These are phyloP conservation scores for Plasmodium billcollinsi DNA, from an alignment of 169 alveolate genomes.

Conservation along the genomic window DNA sequence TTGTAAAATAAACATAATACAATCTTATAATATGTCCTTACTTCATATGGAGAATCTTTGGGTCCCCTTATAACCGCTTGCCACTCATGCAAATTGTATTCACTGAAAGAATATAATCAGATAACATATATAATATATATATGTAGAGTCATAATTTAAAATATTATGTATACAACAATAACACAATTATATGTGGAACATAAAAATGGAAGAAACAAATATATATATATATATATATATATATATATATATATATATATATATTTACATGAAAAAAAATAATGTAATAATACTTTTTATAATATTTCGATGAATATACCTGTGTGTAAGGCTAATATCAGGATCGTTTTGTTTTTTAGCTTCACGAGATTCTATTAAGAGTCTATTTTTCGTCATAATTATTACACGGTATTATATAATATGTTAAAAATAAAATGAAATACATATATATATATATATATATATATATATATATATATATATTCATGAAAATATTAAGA, in stretches of 20 bases:
- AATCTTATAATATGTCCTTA: conserved; percentile 31
- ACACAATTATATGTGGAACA: not conserved
- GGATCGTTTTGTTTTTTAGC: conserved; percentile 83
- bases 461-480: too few relatives aligned
- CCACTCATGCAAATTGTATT: conserved; percentile 90
- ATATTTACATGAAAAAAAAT: not conserved
- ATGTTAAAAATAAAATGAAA: conserved; percentile 11
- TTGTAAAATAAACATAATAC: not conserved
- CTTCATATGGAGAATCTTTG: conserved; percentile 94
- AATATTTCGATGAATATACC: conserved; percentile 53
- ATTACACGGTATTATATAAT: conserved; percentile 7
- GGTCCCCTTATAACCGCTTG: conserved; percentile 94
- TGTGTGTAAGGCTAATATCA: conserved; percentile 77
- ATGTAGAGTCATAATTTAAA: not conserved
- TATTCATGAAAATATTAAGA: too few relatives aligned
- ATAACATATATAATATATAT: not conserved
- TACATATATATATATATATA: not conserved
- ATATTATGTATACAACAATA: not conserved
- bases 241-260: too few relatives aligned
- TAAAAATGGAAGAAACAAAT: not conserved
- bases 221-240: too few relatives aligned
- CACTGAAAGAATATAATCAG: conserved; percentile 46
- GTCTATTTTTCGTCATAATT: conserved; percentile 78
- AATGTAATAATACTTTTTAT: not conserved
- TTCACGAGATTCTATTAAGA: conserved; percentile 85